These are phyloP conservation scores for Bombardia bombarda DNA, from an alignment of 495 filamentous ascomycete genomes.

Conservation along the genomic window DNA sequence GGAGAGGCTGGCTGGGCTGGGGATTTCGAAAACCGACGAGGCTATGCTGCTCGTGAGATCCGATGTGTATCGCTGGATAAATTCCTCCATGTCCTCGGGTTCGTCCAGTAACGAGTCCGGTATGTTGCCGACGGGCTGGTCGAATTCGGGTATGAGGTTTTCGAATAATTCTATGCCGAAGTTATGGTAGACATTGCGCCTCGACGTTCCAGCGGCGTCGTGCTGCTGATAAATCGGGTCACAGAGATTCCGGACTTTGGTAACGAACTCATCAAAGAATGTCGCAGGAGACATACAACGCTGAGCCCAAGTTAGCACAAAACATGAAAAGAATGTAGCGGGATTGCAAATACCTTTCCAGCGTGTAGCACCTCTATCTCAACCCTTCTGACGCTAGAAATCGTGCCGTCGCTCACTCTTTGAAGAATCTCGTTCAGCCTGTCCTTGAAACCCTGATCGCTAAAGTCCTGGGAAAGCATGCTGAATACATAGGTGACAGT, in stretches of 20 bases:
- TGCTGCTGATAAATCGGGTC: constrained; percentile 32
- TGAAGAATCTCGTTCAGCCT: constrained; percentile 21
- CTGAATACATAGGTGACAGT: constrained; percentile 22
- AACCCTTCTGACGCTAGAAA: constrained; percentile 29
- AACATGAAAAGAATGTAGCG: not conserved
- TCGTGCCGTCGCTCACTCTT: constrained; percentile 20
- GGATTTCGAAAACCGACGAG: not conserved
- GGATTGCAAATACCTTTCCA: constrained; percentile 29
- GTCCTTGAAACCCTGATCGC: constrained; percentile 13
- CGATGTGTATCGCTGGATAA: too few relatives aligned
- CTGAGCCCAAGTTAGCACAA: constrained; percentile 20
- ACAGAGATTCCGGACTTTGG: constrained; percentile 24
- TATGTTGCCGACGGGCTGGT: constrained; percentile 1
- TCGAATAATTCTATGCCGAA: constrained; percentile 30
- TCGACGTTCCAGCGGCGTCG: constrained; percentile 13
- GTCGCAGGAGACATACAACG: constrained; percentile 18
- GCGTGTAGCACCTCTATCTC: constrained; percentile 39
- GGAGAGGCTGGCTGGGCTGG: not conserved
- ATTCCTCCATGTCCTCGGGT: constrained; percentile 13
- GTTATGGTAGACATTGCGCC: constrained; percentile 29
- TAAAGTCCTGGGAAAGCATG: constrained; percentile 17
- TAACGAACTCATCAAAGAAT: constrained; percentile 27
- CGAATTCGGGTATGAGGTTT: constrained; percentile 20
- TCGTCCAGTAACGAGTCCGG: constrained; percentile 4
- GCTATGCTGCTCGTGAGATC: not conserved